phyloP scores from a whole-genome alignment of 1,284 basidiomycete genomes.

The Pascua guehoae region DNA sequence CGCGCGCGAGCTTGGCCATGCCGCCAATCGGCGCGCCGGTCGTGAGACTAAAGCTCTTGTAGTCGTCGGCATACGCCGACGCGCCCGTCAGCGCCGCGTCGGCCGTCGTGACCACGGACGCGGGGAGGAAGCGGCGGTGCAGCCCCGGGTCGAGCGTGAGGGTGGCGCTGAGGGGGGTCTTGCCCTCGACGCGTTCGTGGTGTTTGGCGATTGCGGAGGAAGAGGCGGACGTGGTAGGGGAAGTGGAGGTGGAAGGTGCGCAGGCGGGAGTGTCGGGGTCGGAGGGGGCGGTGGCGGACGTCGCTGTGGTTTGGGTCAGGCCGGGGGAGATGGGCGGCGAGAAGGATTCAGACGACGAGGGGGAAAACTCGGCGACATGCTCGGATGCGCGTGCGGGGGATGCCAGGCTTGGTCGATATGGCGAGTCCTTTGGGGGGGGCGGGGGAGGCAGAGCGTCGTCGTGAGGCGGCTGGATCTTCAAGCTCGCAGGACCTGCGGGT shows the following conservation, averaged over 20 bases:
- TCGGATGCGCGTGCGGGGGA: no score
- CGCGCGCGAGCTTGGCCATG: slow-evolving; percentile 31
- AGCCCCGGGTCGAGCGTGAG: slow-evolving; percentile 40
- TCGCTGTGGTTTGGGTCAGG: slow-evolving; percentile 12
- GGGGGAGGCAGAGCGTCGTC: no score
- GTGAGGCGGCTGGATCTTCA: no score
- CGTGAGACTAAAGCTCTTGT: slow-evolving; percentile 22
- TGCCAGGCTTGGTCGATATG: no score
- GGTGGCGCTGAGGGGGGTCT: slow-evolving; percentile 32
- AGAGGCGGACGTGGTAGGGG: slow-evolving; percentile 12
- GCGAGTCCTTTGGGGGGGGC: no score
- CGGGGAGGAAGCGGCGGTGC: slow-evolving; percentile 21
- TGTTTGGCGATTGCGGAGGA: slow-evolving; percentile 4
- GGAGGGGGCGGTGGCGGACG: no score
- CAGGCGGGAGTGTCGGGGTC: no score
- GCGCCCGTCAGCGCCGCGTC: slow-evolving; percentile 30
- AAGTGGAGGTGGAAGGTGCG: slow-evolving; percentile 11
- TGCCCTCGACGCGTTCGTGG: slow-evolving; percentile 10
- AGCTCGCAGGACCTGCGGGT: no score
- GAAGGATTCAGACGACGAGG: not conserved
- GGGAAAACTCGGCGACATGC: no score
- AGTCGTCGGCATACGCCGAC: slow-evolving; percentile 12
- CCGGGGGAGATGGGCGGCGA: not conserved
- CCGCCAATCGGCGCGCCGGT: slow-evolving; percentile 42
- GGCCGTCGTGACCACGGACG: slow-evolving; percentile 27